Evolutionary conservation across 2,329 filamentous ascomycete species (phyloP), one percentile per base, ranked within the genome.

Genomic region (Colletotrichum viniferum): DNA sequence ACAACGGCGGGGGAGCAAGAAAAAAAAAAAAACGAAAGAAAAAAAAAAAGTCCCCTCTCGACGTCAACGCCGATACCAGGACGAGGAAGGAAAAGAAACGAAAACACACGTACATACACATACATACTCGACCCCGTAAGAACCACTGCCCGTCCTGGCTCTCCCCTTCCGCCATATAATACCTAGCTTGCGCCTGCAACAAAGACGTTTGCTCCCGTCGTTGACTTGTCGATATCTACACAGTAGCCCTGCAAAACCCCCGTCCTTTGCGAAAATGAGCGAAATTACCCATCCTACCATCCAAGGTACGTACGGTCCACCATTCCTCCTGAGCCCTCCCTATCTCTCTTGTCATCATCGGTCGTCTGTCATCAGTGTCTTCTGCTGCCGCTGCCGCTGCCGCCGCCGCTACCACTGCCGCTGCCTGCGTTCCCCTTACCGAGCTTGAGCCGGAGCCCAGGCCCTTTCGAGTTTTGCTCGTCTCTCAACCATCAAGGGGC

Each of bases 221-320:
- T 70, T 55, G 74, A 76, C 71, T 52, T 64, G 60, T 76, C 74
- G 71, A 70, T 62, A 70, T 70, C 65, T 74, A 52, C 52, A 64
- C 68, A 55, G 64, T 55, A 76, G 30, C 64, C 70, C 65, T 66
- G 60, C 71, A 28, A 62, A 69, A 28, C 66, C 71, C 64, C 70
- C 64, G 64, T 72, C 68, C 65, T 71, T 55, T 76, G 61, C 64
- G 76, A 85, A 83, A 79, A 90, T 90, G 89, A 85, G 86, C 79
- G 89, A 91, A 79, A 89, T 90, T 80, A 86, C 86, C 74, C 90
- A 91, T 85, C 83, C 84, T 80, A 91, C 89, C 82, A 91, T 91
- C 85, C 86, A 91, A 85, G 89, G 89, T 91, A 86, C 77, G 88
- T 87, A 34, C 34, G 72, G 66, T 65, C 72, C 71, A 68, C 69